Evolutionary conservation across 2,329 filamentous ascomycete species (phyloP), one percentile per base, ranked within the genome.

Genomic region (Ophiognomonia clavigignenti-juglandacearum): DNA sequence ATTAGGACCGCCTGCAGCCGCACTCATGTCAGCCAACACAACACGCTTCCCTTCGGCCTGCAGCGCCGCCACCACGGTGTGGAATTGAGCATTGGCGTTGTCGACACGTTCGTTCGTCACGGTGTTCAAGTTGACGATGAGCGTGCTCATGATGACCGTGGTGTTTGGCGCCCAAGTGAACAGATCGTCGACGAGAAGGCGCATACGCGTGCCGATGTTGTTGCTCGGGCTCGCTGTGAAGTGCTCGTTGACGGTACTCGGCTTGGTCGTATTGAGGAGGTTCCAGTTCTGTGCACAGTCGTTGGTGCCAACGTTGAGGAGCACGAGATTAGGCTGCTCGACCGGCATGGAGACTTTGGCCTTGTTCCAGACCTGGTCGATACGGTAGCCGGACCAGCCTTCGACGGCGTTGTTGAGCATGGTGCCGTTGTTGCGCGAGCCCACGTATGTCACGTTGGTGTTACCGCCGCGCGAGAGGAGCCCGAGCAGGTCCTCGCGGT

Each of bases 251-350:
- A 8, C n/a, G 10, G 5, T 20, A 10, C 31, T 39, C 14, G 31
- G 4, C 19, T 23, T 23, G 8, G 50, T 49, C 10, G 51, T 50
- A 23, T 36, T 23, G 37, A 48, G 48, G 8, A 69, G 47, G 34
- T 67, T 56, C 45, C 50, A 57, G 50, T 60, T 46, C 47, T 68
- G 65, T 14, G 56, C 20, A 38, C 66, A 69, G 53, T 73, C 69
- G 50, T 73, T 73, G 39, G 70, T 72, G 42, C 70, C 70, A 10
- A 60, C 63, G 54, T 73, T 71, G 54, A 73, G 54, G 22, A 66
- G 57, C 40, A 72, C 54, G 26, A 72, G 52, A 51, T 72, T 70
- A 9, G 70, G 70, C 45, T 61, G 58, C 23, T 54, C 57, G 2
- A 49, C 19, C 1, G 61, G 59, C 4, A 70, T 61, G 1, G 63